Evolutionary conservation across 306 rosid genomes (phyloP), one percentile per base, ranked within the genome.

Genomic region (Mimosa pudica): DNA sequence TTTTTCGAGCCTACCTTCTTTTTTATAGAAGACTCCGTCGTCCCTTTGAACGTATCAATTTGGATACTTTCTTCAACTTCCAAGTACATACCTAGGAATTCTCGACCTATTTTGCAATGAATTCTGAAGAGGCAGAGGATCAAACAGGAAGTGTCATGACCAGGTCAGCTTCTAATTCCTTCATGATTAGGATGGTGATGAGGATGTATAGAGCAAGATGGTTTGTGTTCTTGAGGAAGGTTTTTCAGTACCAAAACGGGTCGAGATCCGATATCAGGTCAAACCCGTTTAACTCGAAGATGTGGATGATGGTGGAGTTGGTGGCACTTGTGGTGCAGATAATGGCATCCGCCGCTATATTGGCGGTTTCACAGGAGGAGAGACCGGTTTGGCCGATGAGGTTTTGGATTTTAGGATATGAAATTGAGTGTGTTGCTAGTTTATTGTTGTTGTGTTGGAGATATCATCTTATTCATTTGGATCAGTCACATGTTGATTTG

Each of bases 371-470:
- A 3, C 82, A 90, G 88, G 82, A 49, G 61, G 98, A 95, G 81
- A 91, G 82, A 58, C 98, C 98, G 3, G 79, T 95, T 85, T 91
- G 98, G 98, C 98, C 98, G 42, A 93, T 92, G 97, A 90, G 98
- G 85, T 67, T 93, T 42, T 95, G 98, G 98, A 74, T 95, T 11
- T 79, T 82, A 16, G 98, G 98, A 38, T 95, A 95, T 80, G 92
- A 90, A 33, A 80, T 90, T 71, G 96, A 94, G 0, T 95, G 96
- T 84, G 61, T 86, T 44, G 92, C 90, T 74, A 89, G 82, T 82
- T 52, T 95, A 65, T 60, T 95, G 79, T 74, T 95, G 20, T 98
- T 92, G 38, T 90, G 75, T 77, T 97, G 93, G 10, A 92, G 98
- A 52, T 89, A 85, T 73, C 73, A 84, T 82, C 86, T 87, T 63